Base-by-base conservation (phyloP, 2,329 filamentous ascomycete genomes). In the Aspergillus sp. region DNA sequence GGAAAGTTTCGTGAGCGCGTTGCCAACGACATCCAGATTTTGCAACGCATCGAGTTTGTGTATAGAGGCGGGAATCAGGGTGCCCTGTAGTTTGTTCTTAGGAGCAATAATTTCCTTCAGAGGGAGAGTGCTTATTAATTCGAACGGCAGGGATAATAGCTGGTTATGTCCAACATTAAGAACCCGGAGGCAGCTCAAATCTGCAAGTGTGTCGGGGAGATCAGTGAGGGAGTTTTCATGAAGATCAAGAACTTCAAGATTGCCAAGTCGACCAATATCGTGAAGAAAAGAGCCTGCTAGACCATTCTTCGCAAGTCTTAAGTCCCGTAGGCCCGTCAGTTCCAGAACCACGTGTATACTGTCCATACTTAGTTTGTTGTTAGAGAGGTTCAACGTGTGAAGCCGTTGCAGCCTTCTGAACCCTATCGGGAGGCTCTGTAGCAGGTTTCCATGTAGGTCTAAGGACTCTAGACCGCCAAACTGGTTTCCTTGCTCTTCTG, bases 361-460 rank as follows among this genome's bases (percentile, higher is more conserved):
- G 51, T 86, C 82, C 68, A 90, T 91, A 2, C 83, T 82, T 25
- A 99, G 84, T 56, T 87, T 86, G 68, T 98, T 98, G 55, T 90
- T 88, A 6, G 91, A 90, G 68, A 99, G 73, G 66, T 98, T 97
- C 49, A 99, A 79, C 3, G 85, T 88, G 1, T 90, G 93, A 55
- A 99, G 81, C 59, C 88, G 79, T 49, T 87, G 82, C 39, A 98
- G 80, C 52, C 87, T 82, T 62, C 90, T 82, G 57, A 98, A 71
- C 0, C 95, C 93, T 62, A 88, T 72, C 0, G 95, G 95, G 44
- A 97, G 73, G 27, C 84, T 78, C 51, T 82, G 81, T 17, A 99
- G 79, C 45, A 85, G 75, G 69, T 99, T 99, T 19, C 91, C 90
- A 70, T 96, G 95, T 58, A 98, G 72, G 70, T 98, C 93, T 7